phyloP scores from a whole-genome alignment of 2,329 filamentous ascomycete species.

The Sclerotinia borealis region DNA sequence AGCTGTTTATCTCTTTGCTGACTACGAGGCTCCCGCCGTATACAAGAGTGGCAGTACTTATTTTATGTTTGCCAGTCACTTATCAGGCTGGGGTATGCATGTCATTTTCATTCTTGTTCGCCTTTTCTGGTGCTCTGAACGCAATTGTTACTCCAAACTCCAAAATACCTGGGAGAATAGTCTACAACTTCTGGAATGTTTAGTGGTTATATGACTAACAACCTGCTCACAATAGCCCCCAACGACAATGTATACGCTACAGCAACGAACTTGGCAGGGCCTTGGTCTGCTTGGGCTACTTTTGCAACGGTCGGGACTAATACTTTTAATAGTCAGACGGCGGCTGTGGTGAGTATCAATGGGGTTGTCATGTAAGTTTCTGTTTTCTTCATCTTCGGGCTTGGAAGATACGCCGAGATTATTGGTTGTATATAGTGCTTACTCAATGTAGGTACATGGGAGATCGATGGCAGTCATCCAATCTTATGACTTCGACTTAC shows the following conservation, averaged over 20 bases:
- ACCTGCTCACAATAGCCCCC: conserved; percentile 28
- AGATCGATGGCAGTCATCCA: conserved; percentile 57
- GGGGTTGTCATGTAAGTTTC: conserved; percentile 27
- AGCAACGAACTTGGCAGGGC: conserved; percentile 48
- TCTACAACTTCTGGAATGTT: background rate
- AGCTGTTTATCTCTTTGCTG: conserved; percentile 43
- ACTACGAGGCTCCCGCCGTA: conserved; percentile 57
- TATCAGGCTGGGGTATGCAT: conserved; percentile 39
- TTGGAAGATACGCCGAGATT: background rate
- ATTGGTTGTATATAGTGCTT: background rate
- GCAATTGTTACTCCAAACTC: too few species aligned
- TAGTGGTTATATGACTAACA: background rate
- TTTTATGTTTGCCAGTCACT: conserved; percentile 57
- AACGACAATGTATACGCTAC: conserved; percentile 62
- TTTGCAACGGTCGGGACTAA: conserved; percentile 51
- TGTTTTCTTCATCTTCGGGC: background rate
- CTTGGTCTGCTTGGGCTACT: conserved; percentile 55
- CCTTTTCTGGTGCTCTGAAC: background rate
- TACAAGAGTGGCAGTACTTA: conserved; percentile 55
- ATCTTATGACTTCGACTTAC: conserved; percentile 56
- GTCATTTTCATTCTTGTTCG: background rate
- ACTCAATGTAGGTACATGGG: conserved; percentile 51
- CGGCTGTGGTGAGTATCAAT: conserved; percentile 46
- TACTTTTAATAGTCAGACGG: conserved; percentile 57
- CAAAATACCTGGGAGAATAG: too few species aligned